Base-by-base conservation (phyloP, 23 red algal genomes). In the Gracilaria gracilis region DNA sequence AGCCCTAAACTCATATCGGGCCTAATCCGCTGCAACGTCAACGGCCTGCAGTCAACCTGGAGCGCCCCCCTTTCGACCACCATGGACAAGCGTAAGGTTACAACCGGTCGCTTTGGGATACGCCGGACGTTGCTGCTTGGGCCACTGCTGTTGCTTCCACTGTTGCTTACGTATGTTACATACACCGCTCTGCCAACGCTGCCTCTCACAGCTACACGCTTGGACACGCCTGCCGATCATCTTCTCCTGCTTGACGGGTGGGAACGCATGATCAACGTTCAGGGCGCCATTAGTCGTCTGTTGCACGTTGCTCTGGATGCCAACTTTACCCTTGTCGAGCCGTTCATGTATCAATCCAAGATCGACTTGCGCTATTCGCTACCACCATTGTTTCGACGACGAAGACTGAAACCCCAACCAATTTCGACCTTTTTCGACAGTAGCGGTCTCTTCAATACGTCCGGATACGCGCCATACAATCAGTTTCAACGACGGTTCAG, bases 221-320 rank as follows among this genome's bases (percentile, higher is more conserved):
- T 48, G 5, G 44, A 48, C 12, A 12, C 44, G 44, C 35, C 75
- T 14, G 24, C 31, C 16, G 65, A 84, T 40, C 38, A 84, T 54
- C 29, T 87, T 25, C 61, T 87, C n/a, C 35, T 87, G 6, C 32
- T 87, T 27, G 62, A 87, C 83, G n/a, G 38, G 17, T 87, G 83
- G 83, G 83, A 87, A 57, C 61, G 83, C 19, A 87, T 87, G 83
- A 38, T 87, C 14, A 87, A 87, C 39, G 24, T 87, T 28, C 83
- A 87, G 38, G 46, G 21, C 21, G 64, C 36, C 7, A 59, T 87
- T 16, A n/a, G 62, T 21, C 28, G 83, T 13, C 24, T 87, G 9
- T 61, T 74, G 17, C 61, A 87, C 62, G 32, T 87, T 14, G 61
- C 40, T 8, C 37, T 87, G 29, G 83, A 87, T 36, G 48, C 62